Conservation (phyloP, 2,329 filamentous ascomycete species). For the Sclerotinia borealis region DNA sequence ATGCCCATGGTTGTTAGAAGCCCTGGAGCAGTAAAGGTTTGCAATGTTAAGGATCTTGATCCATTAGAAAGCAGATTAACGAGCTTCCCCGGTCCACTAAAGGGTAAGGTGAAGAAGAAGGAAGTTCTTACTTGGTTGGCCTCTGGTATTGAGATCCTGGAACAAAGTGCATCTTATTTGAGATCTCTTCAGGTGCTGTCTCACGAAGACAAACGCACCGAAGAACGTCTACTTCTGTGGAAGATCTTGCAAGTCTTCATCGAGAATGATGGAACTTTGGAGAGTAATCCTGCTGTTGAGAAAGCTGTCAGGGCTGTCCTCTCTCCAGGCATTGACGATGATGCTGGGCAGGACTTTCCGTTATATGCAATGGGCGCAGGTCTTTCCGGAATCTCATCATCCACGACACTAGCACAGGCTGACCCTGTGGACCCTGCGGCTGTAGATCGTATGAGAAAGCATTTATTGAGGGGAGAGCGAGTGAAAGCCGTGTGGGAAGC, state of each 20-base stretch:
- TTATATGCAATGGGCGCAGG: slow-evolving; percentile 36
- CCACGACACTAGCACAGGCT: slow-evolving; percentile 38
- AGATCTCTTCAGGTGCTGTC: slow-evolving; percentile 46
- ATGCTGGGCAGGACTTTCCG: slow-evolving; percentile 24
- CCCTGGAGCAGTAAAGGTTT: slow-evolving; percentile 75
- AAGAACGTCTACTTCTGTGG: slow-evolving; percentile 82
- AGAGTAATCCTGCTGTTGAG: slow-evolving; percentile 65
- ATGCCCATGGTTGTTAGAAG: slow-evolving; percentile 74
- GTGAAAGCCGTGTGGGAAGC: slow-evolving; percentile 92
- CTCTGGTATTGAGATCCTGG: slow-evolving; percentile 67
- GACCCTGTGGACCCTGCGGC: slow-evolving; percentile 66
- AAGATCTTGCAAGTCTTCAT: slow-evolving; percentile 76
- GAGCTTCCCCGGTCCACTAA: slow-evolving; percentile 86
- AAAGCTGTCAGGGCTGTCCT: slow-evolving; percentile 71
- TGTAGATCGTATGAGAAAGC: slow-evolving; percentile 65
- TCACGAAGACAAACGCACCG: slow-evolving; percentile 61
- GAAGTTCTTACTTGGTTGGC: slow-evolving; percentile 78
- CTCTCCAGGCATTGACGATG: slow-evolving; percentile 47
- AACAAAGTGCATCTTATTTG: slow-evolving; percentile 42
- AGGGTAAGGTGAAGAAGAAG: slow-evolving; percentile 91
- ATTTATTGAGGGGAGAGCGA: slow-evolving; percentile 72
- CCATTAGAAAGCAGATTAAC: slow-evolving; percentile 65
- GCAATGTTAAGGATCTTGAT: slow-evolving; percentile 66
- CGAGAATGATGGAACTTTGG: slow-evolving; percentile 77
- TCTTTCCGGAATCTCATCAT: slow-evolving; percentile 36